Evolutionary conservation across 2,329 filamentous ascomycete genomes (phyloP).

Genomic region (Colletotrichum euphorbiae): DNA sequence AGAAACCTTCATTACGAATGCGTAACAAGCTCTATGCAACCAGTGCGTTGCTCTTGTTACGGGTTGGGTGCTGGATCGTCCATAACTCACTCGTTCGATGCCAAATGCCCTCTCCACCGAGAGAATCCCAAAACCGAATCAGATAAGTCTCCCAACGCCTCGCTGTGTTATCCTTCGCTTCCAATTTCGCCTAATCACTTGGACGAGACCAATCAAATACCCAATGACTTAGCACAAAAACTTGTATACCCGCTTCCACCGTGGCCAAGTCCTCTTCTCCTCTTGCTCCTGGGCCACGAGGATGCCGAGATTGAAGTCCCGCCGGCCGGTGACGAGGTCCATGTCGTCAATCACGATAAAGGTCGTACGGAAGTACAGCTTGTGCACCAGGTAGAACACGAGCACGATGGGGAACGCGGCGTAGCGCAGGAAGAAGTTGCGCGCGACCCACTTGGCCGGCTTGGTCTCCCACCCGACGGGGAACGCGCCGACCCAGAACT

Average conservation of each 20-base stretch:
- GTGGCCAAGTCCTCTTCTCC: conserved; percentile 78
- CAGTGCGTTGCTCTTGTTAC: no score
- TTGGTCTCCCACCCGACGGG: conserved; percentile 70
- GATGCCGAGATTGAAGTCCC: conserved; percentile 84
- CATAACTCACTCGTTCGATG: no score
- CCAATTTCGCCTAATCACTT: neutral
- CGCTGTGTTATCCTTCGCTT: neutral
- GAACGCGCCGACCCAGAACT: conserved; percentile 89
- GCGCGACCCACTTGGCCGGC: conserved; percentile 59
- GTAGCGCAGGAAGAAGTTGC: conserved; percentile 80
- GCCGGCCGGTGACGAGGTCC: conserved; percentile 86
- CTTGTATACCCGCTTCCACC: conserved; percentile 82
- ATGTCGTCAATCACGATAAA: conserved; percentile 78
- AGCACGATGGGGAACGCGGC: conserved; percentile 77
- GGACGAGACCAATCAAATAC: neutral
- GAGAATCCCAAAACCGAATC: neutral
- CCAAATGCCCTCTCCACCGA: no score
- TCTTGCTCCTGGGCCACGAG: conserved; percentile 83
- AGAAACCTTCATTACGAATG: no score
- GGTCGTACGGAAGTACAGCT: conserved; percentile 77
- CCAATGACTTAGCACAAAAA: conserved; percentile 68
- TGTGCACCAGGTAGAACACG: conserved; percentile 78
- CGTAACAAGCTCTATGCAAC: no score
- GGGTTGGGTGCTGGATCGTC: no score
- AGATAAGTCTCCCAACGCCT: conserved; percentile 8